These are phyloP conservation scores for Aphanomyces euteiches DNA, from an alignment of 352 stramenopile genomes.

Conservation along the genomic window DNA sequence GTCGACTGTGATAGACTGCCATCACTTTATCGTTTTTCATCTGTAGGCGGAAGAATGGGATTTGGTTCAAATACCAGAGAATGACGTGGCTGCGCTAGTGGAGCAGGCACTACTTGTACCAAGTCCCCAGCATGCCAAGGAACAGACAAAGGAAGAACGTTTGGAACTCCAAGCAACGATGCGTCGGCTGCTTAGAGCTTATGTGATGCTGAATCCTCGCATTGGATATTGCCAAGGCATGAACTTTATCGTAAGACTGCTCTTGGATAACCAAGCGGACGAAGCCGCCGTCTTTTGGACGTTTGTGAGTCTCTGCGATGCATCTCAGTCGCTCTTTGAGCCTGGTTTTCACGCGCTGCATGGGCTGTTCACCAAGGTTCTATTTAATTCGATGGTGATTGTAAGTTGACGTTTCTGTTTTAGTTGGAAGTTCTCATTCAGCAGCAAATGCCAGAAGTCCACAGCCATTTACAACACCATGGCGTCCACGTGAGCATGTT, in stretches of 20 bases:
- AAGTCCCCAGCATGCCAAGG: slow-evolving; percentile 17
- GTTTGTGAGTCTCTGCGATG: slow-evolving; percentile 71
- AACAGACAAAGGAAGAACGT: slow-evolving; percentile 25
- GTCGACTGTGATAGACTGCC: neutral
- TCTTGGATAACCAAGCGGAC: slow-evolving; percentile 57
- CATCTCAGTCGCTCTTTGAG: slow-evolving; percentile 74
- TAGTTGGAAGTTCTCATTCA: slow-evolving; percentile 59
- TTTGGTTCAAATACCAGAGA: slow-evolving; percentile 18
- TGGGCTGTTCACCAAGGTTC: slow-evolving; percentile 47
- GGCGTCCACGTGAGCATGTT: slow-evolving; percentile 66
- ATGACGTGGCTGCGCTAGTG: slow-evolving; percentile 15
- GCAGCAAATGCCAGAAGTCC: slow-evolving; percentile 61
- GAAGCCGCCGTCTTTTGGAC: slow-evolving; percentile 80
- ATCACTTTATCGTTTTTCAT: too few relatives aligned
- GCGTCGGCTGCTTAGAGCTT: slow-evolving; percentile 69
- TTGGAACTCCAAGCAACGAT: slow-evolving; percentile 56
- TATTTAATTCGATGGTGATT: too few relatives aligned
- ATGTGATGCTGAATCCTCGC: slow-evolving; percentile 74
- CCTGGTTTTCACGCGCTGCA: slow-evolving; percentile 65
- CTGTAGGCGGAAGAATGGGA: slow-evolving; percentile 22
- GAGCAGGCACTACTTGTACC: neutral
- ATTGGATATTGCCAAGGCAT: slow-evolving; percentile 87
- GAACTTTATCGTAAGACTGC: slow-evolving; percentile 72
- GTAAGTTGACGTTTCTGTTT: neutral
- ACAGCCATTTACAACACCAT: slow-evolving; percentile 53